Percentiles rank a stretch among this genome's conserved stretches.
Conservation (phyloP, 2,329 filamentous ascomycete species). For the Penicillium sp. region DNA sequence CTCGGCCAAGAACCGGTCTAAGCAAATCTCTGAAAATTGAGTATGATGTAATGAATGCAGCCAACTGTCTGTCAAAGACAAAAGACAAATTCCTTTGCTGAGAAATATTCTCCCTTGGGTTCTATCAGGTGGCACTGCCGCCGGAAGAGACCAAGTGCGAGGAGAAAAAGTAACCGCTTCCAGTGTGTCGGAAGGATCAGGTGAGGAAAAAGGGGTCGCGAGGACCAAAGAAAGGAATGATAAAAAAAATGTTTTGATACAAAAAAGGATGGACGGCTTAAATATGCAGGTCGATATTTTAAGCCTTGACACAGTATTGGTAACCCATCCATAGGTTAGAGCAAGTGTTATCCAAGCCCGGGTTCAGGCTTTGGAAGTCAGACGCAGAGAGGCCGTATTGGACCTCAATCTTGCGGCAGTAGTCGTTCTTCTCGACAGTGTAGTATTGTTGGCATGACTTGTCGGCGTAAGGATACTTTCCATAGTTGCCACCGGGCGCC, state of each 20-base stretch:
- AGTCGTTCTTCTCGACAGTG: conserved; percentile 28
- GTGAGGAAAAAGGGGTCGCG: background rate
- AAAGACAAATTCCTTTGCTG: conserved; percentile 4
- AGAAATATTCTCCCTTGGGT: background rate
- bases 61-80: conserved; percentile 3
- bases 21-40: background rate
- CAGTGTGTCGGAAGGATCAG: background rate
- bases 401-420: conserved; percentile 28
- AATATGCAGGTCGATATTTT: background rate
- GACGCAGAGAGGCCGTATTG: conserved; percentile 23
- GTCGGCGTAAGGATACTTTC: conserved; percentile 27
- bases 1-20: background rate
- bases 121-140: background rate
- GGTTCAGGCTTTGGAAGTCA: conserved; percentile 31
- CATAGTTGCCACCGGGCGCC: conserved; percentile 8
- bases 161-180: background rate
- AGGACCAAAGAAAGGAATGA: background rate
- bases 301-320: conserved; percentile 33
- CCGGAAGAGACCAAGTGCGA: background rate
- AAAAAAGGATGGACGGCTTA: conserved; percentile 4
- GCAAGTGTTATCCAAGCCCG: conserved; percentile 32
- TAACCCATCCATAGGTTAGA: conserved; percentile 37
- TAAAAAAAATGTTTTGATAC: conserved; percentile 3
- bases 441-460: conserved; percentile 27
- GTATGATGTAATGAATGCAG: background rate